Base-by-base conservation (phyloP, 139 green algal species). In the Closterium sp. region DNA sequence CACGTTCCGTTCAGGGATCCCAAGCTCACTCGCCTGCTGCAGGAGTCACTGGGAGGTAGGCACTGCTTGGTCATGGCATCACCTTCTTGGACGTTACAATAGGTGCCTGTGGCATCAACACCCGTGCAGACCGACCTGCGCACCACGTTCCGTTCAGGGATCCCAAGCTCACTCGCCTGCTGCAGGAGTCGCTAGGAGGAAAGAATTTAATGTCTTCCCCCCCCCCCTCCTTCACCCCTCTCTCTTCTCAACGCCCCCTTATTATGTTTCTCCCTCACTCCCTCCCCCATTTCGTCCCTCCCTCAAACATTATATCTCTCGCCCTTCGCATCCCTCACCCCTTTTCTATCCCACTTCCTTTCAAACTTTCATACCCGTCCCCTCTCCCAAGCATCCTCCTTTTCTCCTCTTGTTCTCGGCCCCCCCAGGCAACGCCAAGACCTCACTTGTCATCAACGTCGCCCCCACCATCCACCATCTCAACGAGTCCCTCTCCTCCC, bases 1-100 rank as follows among this genome's bases (percentile, higher is more conserved):
- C 97, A 99, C 94, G 93, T 99, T 28, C 97, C 97, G 0, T 99
- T 96, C 95, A 96, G 97, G 91, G 98, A 99, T 96, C 97, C 94
- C 93, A 98, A 98, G 95, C 96, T 99, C 30, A 99, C 97, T 0
- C 96, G 96, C 94, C 95, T 98, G 36, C 89, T 96, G 88, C 92
- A 95, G 90, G 92, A 95, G 34, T 92, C 86, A 9, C 85, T 96
- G 33, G 92, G 89, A 33, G 94, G 91, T 30, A 23, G 3, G 43
- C 21, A 25, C n/a, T n/a, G n/a, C n/a, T n/a, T n/a, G n/a, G n/a
- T n/a, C n/a, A n/a, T n/a, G n/a, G n/a, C n/a, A n/a, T n/a, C n/a
- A n/a, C n/a, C n/a, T n/a, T n/a, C n/a, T n/a, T n/a, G n/a, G n/a
- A n/a, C n/a, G n/a, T n/a, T n/a, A n/a, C n/a, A n/a, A n/a, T n/a